Evolutionary conservation across 2,329 filamentous ascomycete genomes (phyloP).

Genomic region (Alternaria ventricosa): DNA sequence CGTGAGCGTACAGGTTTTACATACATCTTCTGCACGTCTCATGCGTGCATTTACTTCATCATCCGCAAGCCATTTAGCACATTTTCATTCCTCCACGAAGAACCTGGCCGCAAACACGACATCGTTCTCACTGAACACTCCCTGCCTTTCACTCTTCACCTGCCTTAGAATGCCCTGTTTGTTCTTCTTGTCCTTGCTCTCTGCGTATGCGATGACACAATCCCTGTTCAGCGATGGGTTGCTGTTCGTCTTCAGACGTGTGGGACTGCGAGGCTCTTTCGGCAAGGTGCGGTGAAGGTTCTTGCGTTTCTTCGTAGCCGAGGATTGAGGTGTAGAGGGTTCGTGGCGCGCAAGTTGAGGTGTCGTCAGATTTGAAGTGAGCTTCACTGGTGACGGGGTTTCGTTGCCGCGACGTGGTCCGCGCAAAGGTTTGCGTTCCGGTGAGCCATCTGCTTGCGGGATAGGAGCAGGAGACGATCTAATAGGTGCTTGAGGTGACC

Average conservation of each 20-base stretch:
- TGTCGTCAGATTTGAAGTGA: background rate
- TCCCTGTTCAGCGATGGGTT: slow-evolving; percentile 41
- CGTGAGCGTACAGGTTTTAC: background rate
- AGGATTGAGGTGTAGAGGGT: background rate
- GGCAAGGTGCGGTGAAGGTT: background rate
- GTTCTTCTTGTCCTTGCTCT: slow-evolving; percentile 18
- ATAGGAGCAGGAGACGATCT: background rate
- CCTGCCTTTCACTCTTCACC: slow-evolving; percentile 47
- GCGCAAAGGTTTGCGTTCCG: background rate
- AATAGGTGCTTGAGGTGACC: background rate
- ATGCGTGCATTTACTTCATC: background rate
- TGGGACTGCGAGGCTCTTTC: slow-evolving; percentile 13
- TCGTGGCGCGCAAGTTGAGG: background rate
- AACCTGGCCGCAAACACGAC: slow-evolving; percentile 53
- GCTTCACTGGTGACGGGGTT: background rate
- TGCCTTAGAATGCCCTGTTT: slow-evolving; percentile 45
- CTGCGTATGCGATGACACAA: slow-evolving; percentile 46
- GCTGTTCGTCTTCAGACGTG: slow-evolving; percentile 29
- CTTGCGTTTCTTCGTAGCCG: slow-evolving; percentile 21
- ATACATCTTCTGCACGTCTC: background rate
- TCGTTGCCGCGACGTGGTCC: background rate
- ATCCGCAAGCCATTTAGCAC: background rate
- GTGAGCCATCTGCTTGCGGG: slow-evolving; percentile 14
- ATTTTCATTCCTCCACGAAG: slow-evolving; percentile 32
- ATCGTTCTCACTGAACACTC: slow-evolving; percentile 50